These are phyloP conservation scores for Thielaviopsis populi DNA, from an alignment of 2,329 filamentous ascomycete genomes.

Conservation along the genomic window DNA sequence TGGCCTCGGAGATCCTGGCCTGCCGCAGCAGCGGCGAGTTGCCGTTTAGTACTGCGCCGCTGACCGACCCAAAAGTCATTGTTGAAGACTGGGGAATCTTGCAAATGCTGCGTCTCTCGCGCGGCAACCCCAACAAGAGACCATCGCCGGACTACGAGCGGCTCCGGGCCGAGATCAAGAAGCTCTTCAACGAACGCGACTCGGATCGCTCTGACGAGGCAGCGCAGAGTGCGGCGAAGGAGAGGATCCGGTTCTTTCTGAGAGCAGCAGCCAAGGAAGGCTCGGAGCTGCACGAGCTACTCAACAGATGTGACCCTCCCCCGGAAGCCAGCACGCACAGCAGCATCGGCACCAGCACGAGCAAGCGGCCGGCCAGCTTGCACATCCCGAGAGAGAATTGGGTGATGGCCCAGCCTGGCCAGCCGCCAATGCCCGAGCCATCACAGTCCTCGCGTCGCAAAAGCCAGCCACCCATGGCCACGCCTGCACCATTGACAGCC, in stretches of 20 bases:
- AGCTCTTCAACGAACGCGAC: slow-evolving; percentile 26
- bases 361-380: not conserved
- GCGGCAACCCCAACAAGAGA: slow-evolving; percentile 17
- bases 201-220: slow-evolving; percentile 18
- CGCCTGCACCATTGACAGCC: not conserved
- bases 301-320: not conserved
- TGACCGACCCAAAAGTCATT: slow-evolving; percentile 20
- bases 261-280: slow-evolving; percentile 21
- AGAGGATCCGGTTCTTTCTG: slow-evolving; percentile 21
- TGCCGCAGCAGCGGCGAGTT: slow-evolving; percentile 25
- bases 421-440: not conserved
- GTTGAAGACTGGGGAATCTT: slow-evolving; percentile 25
- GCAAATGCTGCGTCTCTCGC: slow-evolving; percentile 21
- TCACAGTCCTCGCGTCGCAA: not conserved
- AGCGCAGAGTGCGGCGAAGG: slow-evolving; percentile 19
- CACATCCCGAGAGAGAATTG: not conserved
- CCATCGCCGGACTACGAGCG: slow-evolving; percentile 20
- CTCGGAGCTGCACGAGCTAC: slow-evolving; percentile 15
- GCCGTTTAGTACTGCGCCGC: slow-evolving; percentile 22
- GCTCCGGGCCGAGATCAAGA: slow-evolving; percentile 24
- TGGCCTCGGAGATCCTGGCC: slow-evolving; percentile 22
- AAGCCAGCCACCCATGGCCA: not conserved
- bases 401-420: not conserved
- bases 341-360: not conserved
- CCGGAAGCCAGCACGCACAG: not conserved